Percentiles rank a stretch among this genome's conserved stretches.
Evolutionary conservation across 2,329 filamentous ascomycete species (phyloP).

Genomic region (Pseudonectria foliicola): DNA sequence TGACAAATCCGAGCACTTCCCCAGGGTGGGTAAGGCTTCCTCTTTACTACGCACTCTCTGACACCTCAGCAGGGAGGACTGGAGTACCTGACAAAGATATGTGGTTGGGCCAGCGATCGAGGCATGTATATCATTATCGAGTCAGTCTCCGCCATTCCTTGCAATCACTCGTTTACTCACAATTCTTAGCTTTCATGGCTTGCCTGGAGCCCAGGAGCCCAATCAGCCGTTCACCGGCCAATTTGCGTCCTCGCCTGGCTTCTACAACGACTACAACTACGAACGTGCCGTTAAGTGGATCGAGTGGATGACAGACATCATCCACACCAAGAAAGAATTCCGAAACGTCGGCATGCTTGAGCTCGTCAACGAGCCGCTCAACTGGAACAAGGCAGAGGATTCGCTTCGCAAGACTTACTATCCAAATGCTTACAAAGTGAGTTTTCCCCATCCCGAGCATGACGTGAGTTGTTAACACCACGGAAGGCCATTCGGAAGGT

Average conservation of each 20-base stretch:
- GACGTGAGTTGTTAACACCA: neutral
- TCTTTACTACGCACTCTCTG: neutral
- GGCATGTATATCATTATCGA: slow-evolving; percentile 48
- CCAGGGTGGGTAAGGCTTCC: slow-evolving; percentile 17
- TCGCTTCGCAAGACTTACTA: slow-evolving; percentile 16
- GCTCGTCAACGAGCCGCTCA: slow-evolving; percentile 28
- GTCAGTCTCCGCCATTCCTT: slow-evolving; percentile 3
- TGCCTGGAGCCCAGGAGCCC: slow-evolving; percentile 40
- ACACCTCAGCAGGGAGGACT: slow-evolving; percentile 28
- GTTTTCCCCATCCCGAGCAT: fast-evolving
- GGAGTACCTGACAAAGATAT: slow-evolving; percentile 38
- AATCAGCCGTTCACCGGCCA: slow-evolving; percentile 42
- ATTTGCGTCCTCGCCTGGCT: slow-evolving; percentile 31
- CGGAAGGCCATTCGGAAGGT: slow-evolving; percentile 36
- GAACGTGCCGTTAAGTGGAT: slow-evolving; percentile 48
- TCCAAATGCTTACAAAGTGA: slow-evolving; percentile 13
- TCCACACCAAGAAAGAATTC: slow-evolving; percentile 42
- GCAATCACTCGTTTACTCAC: neutral
- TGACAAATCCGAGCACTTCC: slow-evolving; percentile 43
- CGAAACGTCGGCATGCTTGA: slow-evolving; percentile 52
- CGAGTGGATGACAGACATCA: slow-evolving; percentile 45
- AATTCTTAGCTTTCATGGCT: slow-evolving; percentile 36
- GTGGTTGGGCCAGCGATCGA: slow-evolving; percentile 39
- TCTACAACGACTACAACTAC: slow-evolving; percentile 51
- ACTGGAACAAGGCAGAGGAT: slow-evolving; percentile 12